Evolutionary conservation across 768 basidiomycete genomes (phyloP), one percentile per base, ranked within the genome.

Genomic region (Tricholoma matsutake): DNA sequence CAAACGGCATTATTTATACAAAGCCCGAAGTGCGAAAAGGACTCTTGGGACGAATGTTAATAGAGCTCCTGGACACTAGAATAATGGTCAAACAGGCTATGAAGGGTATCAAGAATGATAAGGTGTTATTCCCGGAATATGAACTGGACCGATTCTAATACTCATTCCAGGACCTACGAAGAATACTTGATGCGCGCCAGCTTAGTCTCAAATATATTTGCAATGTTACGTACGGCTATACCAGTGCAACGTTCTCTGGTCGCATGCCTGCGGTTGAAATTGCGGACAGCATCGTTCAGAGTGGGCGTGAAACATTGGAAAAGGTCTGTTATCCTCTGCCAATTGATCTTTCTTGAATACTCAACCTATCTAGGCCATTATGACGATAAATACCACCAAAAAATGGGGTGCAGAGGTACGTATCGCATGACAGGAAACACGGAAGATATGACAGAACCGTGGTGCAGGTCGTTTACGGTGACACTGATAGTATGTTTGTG

Each of bases 211-310:
- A 99, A 75, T 96, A 89, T 65, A 96, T 99, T 51, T 85, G 92
- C 37, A 94, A 98, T 69, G 91, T 92, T 41, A 98, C 94, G 0
- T 98, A 99, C 67, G 96, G 97, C 0, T 98, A 99, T 70, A 98
- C 96, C 0, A 83, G 91, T 61, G 97, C 97, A 2, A 90, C 91
- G 1, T 97, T 87, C 69, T 98, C 96, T 14, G 97, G 97, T 2
- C 81, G 97, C 53, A 98, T 99, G 97, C 97, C 97, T 22, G 94
- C 92, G 9, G 96, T 98, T 18, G 96, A 98, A 72, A 94, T 99
- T 41, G 97, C 97, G 0, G 97, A 99, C 68, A 94, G 94, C 59
- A 98, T 98, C 66, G 96, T 99, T 0, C 95, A 98, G 75, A 96
- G 86, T 45, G 96, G 97, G 5, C 82, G 97, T 41, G 96, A 98